Evolutionary conservation across 176 grass and related monocot genomes (phyloP).

Genomic region (Alopecurus myosuroides): DNA sequence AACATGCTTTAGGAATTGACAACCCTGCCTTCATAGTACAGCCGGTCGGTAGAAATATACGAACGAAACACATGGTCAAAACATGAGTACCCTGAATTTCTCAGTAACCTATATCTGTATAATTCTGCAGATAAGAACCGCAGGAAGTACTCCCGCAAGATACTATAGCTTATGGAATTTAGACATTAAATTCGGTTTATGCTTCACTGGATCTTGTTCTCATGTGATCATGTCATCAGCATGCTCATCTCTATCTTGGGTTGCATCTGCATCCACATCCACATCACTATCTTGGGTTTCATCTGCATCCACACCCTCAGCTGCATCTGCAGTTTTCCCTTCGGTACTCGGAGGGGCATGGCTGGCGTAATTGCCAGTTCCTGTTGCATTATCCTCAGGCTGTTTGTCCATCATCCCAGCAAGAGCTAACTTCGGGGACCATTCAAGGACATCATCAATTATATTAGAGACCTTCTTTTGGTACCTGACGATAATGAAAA

Average conservation of each 20-base stretch:
- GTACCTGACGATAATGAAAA: slow-evolving; percentile 51
- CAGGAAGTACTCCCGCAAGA: not conserved
- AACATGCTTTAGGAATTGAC: not conserved
- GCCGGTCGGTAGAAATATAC: slow-evolving; percentile 18
- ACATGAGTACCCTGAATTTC: slow-evolving; percentile 12
- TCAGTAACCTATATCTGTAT: slow-evolving; percentile 50
- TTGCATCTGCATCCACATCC: slow-evolving; percentile 22
- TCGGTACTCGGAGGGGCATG: slow-evolving; percentile 27
- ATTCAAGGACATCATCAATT: slow-evolving; percentile 99
- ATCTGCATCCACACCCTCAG: slow-evolving; percentile 26
- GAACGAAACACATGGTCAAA: slow-evolving; percentile 40
- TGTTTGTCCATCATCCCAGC: slow-evolving; percentile 98
- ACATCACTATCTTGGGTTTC: slow-evolving; percentile 8
- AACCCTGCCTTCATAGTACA: slow-evolving; percentile 11
- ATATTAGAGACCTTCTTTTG: slow-evolving; percentile 99
- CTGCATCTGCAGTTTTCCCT: slow-evolving; percentile 37
- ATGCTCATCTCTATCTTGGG: slow-evolving; percentile 35
- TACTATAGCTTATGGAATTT: slow-evolving; percentile 7
- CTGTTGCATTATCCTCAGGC: slow-evolving; percentile 43
- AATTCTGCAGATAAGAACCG: slow-evolving; percentile 29
- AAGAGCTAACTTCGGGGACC: slow-evolving; percentile 92
- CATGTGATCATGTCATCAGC: slow-evolving; percentile 39
- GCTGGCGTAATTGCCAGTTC: slow-evolving; percentile 31
- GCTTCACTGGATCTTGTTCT: slow-evolving; percentile 37
- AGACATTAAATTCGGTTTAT: not conserved